Percentiles rank a stretch among this genome's conserved stretches.
Conservation (phyloP, 1,284 basidiomycete species). For the Trichosporon sp. region DNA sequence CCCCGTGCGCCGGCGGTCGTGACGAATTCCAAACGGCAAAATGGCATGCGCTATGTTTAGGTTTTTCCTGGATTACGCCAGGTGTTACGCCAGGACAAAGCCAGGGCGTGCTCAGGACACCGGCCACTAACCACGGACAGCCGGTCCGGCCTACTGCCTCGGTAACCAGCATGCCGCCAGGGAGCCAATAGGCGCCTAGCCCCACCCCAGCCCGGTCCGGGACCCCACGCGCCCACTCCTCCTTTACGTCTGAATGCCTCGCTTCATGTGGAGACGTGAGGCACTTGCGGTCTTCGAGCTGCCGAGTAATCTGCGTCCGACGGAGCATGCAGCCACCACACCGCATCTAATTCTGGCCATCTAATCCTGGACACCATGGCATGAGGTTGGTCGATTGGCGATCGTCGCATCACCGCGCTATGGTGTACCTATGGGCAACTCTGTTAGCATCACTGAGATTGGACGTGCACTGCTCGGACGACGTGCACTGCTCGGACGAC, state of each 20-base stretch:
- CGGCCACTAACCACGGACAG: conserved; percentile 4
- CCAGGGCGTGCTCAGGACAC: neutral
- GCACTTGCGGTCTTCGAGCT: too few species aligned
- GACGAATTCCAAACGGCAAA: neutral
- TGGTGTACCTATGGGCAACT: neutral
- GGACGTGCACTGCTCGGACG: neutral
- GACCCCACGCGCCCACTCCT: conserved; percentile 7
- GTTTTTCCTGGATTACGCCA: neutral
- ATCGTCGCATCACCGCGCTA: neutral
- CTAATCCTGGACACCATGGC: neutral
- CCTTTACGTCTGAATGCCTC: neutral
- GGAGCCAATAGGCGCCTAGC: neutral
- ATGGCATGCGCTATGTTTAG: neutral
- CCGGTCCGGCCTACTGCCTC: conserved; percentile 1
- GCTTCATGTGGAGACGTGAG: too few species aligned
- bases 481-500: neutral
- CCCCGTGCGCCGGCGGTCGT: too few species aligned
- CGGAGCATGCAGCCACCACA: neutral
- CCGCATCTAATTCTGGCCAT: neutral
- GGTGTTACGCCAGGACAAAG: neutral
- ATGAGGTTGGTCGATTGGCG: neutral
- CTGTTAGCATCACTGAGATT: neutral
- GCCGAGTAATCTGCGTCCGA: too few species aligned
- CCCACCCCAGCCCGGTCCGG: neutral
- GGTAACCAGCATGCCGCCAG: neutral